Base-by-base conservation (phyloP, 2,329 filamentous ascomycete species). In the Amauroascus verrucosus region DNA sequence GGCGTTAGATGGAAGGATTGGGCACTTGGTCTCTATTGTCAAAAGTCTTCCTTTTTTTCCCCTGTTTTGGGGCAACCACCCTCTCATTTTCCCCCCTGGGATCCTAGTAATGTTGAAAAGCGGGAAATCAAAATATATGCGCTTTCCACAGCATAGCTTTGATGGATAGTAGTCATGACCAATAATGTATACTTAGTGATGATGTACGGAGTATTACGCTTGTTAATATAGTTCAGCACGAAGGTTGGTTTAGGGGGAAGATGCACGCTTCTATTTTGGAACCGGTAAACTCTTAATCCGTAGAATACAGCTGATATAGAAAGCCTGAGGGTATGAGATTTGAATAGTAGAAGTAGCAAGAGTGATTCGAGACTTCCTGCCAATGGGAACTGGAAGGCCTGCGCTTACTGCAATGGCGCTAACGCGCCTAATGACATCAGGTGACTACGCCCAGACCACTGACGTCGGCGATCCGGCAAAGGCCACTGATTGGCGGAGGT, bases 1-100 rank as follows among this genome's bases (percentile, higher is more conserved):
- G 57, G 57, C 52, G 57, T 58, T 58, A 22, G 28, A 32, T 33
- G 45, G 45, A 33, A 16, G n/a, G 35, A n/a, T 33, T 46, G 51
- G 37, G 26, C 7, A 20, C 11, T 26, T 11, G 26, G 16, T 41
- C 9, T 26, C 9, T 24, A 14, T 51, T 30, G 11, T 33, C 37
- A 44, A 44, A 46, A 44, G 32, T 37, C n/a, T 11, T 16, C 13
- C 28, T 33, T 22, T n/a, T n/a, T n/a, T n/a, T n/a, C n/a, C n/a
- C n/a, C n/a, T n/a, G n/a, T n/a, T n/a, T 26, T 41, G 18, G 8
- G n/a, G 22, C 32, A 16, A 48, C 7, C n/a, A n/a, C 14, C n/a
- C 16, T 20, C 37, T 16, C 2, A 6, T 18, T 16, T 20, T 20
- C 18, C n/a, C n/a, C n/a, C n/a, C 2, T 40, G 37, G n/a, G 37